These are phyloP conservation scores for Arthrobotrys sphaeroides DNA, from an alignment of 2,329 filamentous ascomycete genomes.

Conservation along the genomic window DNA sequence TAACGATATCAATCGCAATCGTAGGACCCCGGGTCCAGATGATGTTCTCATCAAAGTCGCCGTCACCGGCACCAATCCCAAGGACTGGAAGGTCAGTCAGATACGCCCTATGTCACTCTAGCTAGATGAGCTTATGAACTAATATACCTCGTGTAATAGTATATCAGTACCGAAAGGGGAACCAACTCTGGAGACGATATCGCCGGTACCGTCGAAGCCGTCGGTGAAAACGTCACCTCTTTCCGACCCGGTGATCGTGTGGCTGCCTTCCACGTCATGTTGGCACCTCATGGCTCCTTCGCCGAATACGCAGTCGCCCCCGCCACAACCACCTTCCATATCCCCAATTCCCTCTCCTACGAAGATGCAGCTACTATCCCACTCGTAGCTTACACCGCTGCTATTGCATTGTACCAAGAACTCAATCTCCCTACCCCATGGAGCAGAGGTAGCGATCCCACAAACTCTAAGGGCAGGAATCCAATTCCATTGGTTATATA, in stretches of 20 bases:
- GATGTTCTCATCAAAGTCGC: slow-evolving; percentile 64
- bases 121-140: background rate
- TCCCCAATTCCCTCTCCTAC: slow-evolving; percentile 61
- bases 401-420: slow-evolving; percentile 65
- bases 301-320: slow-evolving; percentile 64
- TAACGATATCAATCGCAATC: background rate
- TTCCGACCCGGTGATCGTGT: slow-evolving; percentile 70
- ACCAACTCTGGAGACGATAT: slow-evolving; percentile 68
- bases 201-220: slow-evolving; percentile 67
- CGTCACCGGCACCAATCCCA: slow-evolving; percentile 65
- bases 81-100: slow-evolving; percentile 60
- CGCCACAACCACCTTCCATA: slow-evolving; percentile 63
- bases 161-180: slow-evolving; percentile 49
- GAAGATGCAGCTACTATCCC: slow-evolving; percentile 69
- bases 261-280: slow-evolving; percentile 66
- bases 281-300: slow-evolving; percentile 52
- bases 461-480: slow-evolving; percentile 55
- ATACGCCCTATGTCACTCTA: background rate
- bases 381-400: slow-evolving; percentile 68
- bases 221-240: slow-evolving; percentile 68
- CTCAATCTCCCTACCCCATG: slow-evolving; percentile 66
- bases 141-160: background rate
- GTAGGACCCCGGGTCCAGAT: slow-evolving; percentile 56
- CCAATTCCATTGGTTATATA: slow-evolving; percentile 64
- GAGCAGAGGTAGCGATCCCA: slow-evolving; percentile 58